A percentile compares a stretch with the other conserved stretches of the same genome.
Conservation (phyloP, 768 basidiomycete genomes). For the Porphyrellus cyaneotinctus region DNA sequence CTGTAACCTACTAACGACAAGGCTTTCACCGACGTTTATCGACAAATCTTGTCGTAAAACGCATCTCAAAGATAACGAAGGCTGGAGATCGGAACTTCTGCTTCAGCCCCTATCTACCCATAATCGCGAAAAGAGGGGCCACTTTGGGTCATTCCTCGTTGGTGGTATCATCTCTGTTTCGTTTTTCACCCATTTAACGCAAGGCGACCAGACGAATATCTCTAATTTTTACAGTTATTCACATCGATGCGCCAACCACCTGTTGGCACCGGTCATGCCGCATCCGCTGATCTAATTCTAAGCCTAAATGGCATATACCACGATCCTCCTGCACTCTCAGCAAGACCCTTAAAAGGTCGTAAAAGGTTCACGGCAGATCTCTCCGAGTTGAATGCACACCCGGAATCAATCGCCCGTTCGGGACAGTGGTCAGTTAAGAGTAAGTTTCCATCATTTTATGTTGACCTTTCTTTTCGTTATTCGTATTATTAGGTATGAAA, state of each 20-base stretch:
- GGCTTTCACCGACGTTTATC: neutral
- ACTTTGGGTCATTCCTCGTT: no score
- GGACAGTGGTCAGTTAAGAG: constrained; percentile 41
- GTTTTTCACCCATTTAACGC: neutral
- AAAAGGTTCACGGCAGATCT: constrained; percentile 57
- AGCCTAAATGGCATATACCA: no score
- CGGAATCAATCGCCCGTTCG: constrained; percentile 33
- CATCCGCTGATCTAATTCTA: no score
- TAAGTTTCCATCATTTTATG: constrained; percentile 24
- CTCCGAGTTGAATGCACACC: constrained; percentile 40
- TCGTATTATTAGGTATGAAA: constrained; percentile 37
- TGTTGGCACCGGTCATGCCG: no score
- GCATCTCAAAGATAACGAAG: neutral
- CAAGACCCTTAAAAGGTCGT: constrained; percentile 45
- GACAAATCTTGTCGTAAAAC: neutral
- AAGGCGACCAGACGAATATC: neutral
- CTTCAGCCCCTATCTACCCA: neutral
- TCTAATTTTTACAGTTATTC: neutral
- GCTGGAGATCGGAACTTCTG: neutral
- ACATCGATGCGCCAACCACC: neutral
- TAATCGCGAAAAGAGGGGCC: no score
- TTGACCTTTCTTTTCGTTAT: neutral
- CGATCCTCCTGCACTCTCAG: no score
- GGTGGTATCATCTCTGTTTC: no score
- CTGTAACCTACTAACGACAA: neutral